These are phyloP conservation scores for Trichoderma sp. DNA, from an alignment of 2,329 filamentous ascomycete genomes.

Conservation along the genomic window DNA sequence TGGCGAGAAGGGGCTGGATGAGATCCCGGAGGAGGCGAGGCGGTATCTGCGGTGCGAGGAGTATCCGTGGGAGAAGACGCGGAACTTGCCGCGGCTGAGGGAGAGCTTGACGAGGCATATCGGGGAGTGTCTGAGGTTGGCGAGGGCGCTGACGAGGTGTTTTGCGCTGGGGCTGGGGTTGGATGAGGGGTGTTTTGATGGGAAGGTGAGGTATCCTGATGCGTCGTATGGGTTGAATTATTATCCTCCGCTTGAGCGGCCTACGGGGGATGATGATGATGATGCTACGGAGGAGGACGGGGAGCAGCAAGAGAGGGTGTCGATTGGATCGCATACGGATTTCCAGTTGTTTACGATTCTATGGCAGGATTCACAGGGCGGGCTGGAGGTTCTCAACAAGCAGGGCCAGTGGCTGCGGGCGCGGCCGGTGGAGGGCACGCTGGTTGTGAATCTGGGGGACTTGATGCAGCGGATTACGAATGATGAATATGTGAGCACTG, in stretches of 20 bases:
- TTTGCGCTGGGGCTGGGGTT: slow-evolving; percentile 60
- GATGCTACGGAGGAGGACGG: neutral
- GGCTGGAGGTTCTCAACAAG: slow-evolving; percentile 48
- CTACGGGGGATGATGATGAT: neutral
- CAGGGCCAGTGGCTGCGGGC: slow-evolving; percentile 48
- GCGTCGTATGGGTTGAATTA: slow-evolving; percentile 48
- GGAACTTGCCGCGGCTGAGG: slow-evolving; percentile 53
- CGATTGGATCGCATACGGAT: slow-evolving; percentile 56
- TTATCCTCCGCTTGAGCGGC: slow-evolving; percentile 38
- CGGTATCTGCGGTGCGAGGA: slow-evolving; percentile 50
- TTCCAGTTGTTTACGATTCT: slow-evolving; percentile 55
- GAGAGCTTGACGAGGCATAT: slow-evolving; percentile 51
- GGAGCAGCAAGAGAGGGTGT: slow-evolving; percentile 35
- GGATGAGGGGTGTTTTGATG: slow-evolving; percentile 58
- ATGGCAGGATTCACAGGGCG: slow-evolving; percentile 47
- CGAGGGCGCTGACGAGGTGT: slow-evolving; percentile 52
- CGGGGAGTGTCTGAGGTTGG: slow-evolving; percentile 51
- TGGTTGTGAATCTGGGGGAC: slow-evolving; percentile 57
- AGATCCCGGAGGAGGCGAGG: slow-evolving; percentile 49
- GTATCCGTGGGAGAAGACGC: slow-evolving; percentile 56
- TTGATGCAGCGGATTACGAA: slow-evolving; percentile 56
- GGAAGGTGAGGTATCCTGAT: slow-evolving; percentile 55
- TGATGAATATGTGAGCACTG: slow-evolving; percentile 50
- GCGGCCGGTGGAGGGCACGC: slow-evolving; percentile 44
- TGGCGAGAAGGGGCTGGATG: slow-evolving; percentile 41